Evolutionary conservation across 768 basidiomycete genomes (phyloP).

Genomic region (Leccinum incarnatum): DNA sequence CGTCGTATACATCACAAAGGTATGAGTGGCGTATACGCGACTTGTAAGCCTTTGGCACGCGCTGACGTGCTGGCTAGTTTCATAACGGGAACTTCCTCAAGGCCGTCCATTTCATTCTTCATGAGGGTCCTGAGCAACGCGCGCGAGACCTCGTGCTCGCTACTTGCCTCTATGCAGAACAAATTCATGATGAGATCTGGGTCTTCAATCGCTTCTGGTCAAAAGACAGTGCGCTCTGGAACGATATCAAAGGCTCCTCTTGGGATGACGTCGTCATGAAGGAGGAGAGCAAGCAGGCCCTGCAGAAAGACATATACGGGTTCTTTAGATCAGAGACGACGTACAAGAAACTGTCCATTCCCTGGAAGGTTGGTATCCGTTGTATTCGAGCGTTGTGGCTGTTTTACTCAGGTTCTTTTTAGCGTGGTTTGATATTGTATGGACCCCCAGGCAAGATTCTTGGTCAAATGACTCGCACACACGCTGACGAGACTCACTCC

Average conservation of each 20-base stretch:
- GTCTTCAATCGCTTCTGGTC: constrained; percentile 72
- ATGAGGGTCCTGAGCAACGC: constrained; percentile 56
- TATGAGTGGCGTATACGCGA: constrained; percentile 26
- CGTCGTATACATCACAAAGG: constrained; percentile 50
- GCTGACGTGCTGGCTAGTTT: constrained; percentile 27
- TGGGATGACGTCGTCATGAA: constrained; percentile 78
- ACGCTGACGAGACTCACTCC: background rate
- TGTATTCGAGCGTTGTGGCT: background rate
- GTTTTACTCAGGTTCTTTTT: constrained; percentile 1
- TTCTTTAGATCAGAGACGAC: constrained; percentile 76
- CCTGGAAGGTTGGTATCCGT: constrained; percentile 65
- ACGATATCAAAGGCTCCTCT: constrained; percentile 56
- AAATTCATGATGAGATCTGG: constrained; percentile 69
- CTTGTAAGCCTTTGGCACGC: background rate
- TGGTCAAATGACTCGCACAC: background rate
- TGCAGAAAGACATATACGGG: constrained; percentile 74
- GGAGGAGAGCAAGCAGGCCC: constrained; percentile 58
- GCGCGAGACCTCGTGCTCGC: constrained; percentile 51
- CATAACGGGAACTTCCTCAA: constrained; percentile 19
- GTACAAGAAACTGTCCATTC: constrained; percentile 72
- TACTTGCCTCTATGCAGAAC: constrained; percentile 49
- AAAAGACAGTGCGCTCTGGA: constrained; percentile 62
- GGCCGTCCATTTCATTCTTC: constrained; percentile 50
- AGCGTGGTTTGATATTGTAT: constrained; percentile 81
- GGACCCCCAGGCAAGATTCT: constrained; percentile 65